Conservation (phyloP, 1,284 basidiomycete genomes). For the Irpex sp. region DNA sequence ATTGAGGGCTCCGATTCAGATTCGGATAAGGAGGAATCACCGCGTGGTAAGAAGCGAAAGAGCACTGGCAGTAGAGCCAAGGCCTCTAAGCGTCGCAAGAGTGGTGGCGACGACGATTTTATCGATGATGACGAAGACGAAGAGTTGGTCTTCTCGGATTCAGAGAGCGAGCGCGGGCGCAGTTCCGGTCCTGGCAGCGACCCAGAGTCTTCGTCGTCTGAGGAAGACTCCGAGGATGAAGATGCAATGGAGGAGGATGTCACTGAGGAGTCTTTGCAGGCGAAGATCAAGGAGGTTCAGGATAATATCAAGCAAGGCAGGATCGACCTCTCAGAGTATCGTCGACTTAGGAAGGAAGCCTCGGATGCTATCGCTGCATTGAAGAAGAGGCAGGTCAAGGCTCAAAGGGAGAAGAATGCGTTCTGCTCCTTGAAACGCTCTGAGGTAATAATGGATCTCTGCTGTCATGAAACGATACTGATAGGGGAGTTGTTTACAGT, state of each 20-base stretch:
- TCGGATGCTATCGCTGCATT: slow-evolving; percentile 37
- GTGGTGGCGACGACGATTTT: background rate
- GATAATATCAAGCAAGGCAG: slow-evolving; percentile 36
- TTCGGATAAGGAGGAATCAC: background rate
- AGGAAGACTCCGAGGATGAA: background rate
- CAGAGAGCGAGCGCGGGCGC: slow-evolving; percentile 18
- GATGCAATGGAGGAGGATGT: slow-evolving; percentile 26
- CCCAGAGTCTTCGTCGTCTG: slow-evolving; percentile 9
- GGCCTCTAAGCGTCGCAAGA: background rate
- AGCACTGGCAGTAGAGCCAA: background rate
- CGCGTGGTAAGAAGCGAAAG: background rate
- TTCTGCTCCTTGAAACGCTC: slow-evolving; percentile 56
- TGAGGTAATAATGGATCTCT: slow-evolving; percentile 32
- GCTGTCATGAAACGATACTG: background rate
- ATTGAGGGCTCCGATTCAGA: background rate
- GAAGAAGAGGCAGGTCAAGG: slow-evolving; percentile 39
- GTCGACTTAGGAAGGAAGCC: slow-evolving; percentile 41
- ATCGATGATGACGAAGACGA: slow-evolving; percentile 22
- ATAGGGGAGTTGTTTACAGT: background rate
- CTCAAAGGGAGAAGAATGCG: slow-evolving; percentile 53
- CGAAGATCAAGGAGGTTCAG: slow-evolving; percentile 38
- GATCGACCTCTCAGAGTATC: slow-evolving; percentile 31
- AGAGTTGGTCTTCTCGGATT: slow-evolving; percentile 19
- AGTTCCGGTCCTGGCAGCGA: background rate
- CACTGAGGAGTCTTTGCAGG: slow-evolving; percentile 40